These are phyloP conservation scores for Daldinia sp. DNA, from an alignment of 2,329 filamentous ascomycete species.

Conservation along the genomic window DNA sequence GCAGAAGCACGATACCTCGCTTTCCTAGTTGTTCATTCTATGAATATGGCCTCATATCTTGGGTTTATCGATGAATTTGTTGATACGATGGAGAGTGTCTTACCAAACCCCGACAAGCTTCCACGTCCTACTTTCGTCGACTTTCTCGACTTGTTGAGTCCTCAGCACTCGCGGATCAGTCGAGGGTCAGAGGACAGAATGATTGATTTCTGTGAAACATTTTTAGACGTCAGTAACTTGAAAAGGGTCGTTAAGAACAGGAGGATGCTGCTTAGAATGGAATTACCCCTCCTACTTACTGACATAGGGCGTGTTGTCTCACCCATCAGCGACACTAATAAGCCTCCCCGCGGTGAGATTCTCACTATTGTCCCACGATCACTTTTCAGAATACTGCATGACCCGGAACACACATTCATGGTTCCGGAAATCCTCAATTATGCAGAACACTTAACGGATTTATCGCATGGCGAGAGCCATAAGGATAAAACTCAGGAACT, in stretches of 20 bases:
- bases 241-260: neutral
- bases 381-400: neutral
- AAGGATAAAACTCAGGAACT: neutral
- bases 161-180: neutral
- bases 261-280: neutral
- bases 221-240: neutral
- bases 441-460: neutral
- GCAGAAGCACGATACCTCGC: neutral
- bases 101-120: neutral
- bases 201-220: neutral
- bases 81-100: neutral
- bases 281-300: slow-evolving; percentile 1
- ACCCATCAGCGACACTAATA: neutral
- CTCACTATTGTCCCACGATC: neutral
- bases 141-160: neutral
- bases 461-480: neutral
- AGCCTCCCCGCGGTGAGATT: neutral
- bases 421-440: neutral
- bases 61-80: neutral
- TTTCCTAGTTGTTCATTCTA: neutral
- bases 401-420: neutral
- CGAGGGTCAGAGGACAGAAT: neutral
- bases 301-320: slow-evolving; percentile 2
- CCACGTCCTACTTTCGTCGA: neutral
- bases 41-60: neutral